Percentiles rank a stretch among this genome's conserved stretches.
These are phyloP conservation scores for Drechslerella stenobrocha DNA, from an alignment of 2,329 filamentous ascomycete species.

Conservation along the genomic window DNA sequence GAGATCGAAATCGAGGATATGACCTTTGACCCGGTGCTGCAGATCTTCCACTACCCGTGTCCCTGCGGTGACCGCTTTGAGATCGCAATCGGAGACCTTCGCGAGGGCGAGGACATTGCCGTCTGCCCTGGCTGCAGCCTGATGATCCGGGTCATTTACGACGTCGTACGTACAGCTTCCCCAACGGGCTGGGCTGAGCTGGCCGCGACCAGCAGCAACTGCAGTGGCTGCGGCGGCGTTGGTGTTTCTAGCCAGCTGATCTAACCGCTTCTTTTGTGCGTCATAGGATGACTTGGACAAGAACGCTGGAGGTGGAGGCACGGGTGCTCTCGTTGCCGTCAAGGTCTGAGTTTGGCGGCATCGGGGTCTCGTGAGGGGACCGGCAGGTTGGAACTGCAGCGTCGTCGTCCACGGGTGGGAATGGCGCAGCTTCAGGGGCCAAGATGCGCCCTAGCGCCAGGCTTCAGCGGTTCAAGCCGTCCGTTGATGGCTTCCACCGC, in stretches of 20 bases:
- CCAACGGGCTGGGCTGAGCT: no score
- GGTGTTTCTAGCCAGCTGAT: no score
- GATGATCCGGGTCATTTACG: constrained; percentile 94
- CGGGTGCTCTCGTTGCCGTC: constrained; percentile 55
- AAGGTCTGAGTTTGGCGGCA: constrained; percentile 54
- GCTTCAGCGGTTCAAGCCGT: no score
- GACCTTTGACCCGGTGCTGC: constrained; percentile 78
- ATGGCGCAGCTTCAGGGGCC: no score
- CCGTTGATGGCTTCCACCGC: no score
- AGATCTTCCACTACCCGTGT: constrained; percentile 95
- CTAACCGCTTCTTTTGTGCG: constrained; percentile 5
- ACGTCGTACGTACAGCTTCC: constrained; percentile 70
- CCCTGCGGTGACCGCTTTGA: constrained; percentile 97
- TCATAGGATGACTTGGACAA: constrained; percentile 61
- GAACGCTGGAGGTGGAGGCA: constrained; percentile 54
- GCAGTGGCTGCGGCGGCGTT: no score
- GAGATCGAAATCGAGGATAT: constrained; percentile 99
- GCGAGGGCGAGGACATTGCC: constrained; percentile 89
- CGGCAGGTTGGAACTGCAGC: constrained; percentile 1
- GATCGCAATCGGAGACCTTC: constrained; percentile 79
- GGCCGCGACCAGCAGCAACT: no score
- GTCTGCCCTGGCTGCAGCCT: constrained; percentile 96
- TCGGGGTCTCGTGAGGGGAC: background rate
- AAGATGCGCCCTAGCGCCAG: no score
- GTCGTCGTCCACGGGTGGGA: no score